Conservation (phyloP, 2,329 filamentous ascomycete species). For the Trichoderma atroviride region DNA sequence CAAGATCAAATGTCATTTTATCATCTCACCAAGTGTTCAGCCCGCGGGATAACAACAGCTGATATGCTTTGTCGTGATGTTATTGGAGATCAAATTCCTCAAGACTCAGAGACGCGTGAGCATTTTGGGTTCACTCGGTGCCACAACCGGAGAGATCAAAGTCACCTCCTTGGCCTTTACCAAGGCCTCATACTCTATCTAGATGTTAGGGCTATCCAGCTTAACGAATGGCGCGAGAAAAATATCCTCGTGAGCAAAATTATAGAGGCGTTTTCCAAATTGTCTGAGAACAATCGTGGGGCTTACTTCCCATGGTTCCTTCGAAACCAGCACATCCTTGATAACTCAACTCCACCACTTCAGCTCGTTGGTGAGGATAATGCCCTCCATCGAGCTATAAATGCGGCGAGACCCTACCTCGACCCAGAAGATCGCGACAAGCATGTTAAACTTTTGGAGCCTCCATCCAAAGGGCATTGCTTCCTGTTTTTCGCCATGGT, state of each 20-base stretch:
- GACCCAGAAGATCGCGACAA: neutral
- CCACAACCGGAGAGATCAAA: neutral
- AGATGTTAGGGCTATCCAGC: neutral
- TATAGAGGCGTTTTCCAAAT: neutral
- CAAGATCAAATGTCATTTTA: neutral
- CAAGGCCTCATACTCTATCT: neutral
- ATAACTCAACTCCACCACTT: neutral
- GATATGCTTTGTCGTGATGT: neutral
- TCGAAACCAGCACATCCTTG: slow-evolving; percentile 15
- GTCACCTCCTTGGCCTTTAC: neutral
- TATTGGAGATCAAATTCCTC: neutral
- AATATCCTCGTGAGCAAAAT: neutral
- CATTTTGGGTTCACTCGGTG: slow-evolving; percentile 1
- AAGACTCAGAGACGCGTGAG: slow-evolving; percentile 2
- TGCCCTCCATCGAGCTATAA: neutral
- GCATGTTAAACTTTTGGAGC: neutral
- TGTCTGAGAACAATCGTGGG: neutral
- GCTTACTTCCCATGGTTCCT: slow-evolving; percentile 8
- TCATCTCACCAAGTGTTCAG: slow-evolving; percentile 1
- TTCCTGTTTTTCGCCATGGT: slow-evolving; percentile 7
- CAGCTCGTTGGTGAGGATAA: neutral
- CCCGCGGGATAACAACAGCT: slow-evolving; percentile 5
- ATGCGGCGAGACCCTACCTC: neutral
- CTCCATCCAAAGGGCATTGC: slow-evolving; percentile 10
- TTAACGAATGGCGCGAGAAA: slow-evolving; percentile 9